Evolutionary conservation across 2,329 filamentous ascomycete species (phyloP), one percentile per base, ranked within the genome.

Genomic region (Fusarium sambucinum): DNA sequence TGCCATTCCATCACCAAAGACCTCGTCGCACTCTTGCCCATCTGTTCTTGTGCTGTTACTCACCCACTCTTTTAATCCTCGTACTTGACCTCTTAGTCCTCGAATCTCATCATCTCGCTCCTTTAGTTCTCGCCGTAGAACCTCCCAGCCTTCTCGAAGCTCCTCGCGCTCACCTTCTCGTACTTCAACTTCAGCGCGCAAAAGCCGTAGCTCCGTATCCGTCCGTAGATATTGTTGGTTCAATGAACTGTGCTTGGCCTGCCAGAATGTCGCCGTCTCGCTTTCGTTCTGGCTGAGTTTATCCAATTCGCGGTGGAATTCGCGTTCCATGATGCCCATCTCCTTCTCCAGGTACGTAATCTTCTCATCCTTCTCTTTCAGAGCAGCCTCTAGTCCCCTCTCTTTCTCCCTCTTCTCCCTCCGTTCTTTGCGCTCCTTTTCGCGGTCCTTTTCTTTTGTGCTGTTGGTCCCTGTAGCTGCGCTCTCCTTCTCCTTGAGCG

Each of bases 51-150:
- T 91, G 66, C 86, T 87, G 23, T 85, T 87, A 72, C 90, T 91
- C 59, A 93, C 90, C 81, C 87, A 92, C 70, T 89, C 88, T 81
- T 93, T 93, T 61, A 93, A 80, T 3, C 89, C 89, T 12, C 87
- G 78, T 0, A 92, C 84, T 77, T 92, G 90, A 5, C 82, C 81
- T 54, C 85, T 79, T 62, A 91, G 77, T 48, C 81, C 80, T 23
- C 81, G 78, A 6, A 87, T 82, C 77, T 90, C 87, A 25, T 86
- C 84, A 54, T 90, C 87, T n/a, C 81, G 80, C 52, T 79, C 80
- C 17, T 78, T 77, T 13, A 86, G 70, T 63, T 85, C 81, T 9
- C 79, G 78, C 64, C 81, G 79, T 50, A 85, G 76, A 60, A 80
- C 77, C 46, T 84, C 84, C 77, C 81, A 84, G 21, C 82, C 84